Percentiles rank a stretch among this genome's conserved stretches.
These are phyloP conservation scores for Petunia secreta DNA, from an alignment of 257 asterid genomes.

Conservation along the genomic window DNA sequence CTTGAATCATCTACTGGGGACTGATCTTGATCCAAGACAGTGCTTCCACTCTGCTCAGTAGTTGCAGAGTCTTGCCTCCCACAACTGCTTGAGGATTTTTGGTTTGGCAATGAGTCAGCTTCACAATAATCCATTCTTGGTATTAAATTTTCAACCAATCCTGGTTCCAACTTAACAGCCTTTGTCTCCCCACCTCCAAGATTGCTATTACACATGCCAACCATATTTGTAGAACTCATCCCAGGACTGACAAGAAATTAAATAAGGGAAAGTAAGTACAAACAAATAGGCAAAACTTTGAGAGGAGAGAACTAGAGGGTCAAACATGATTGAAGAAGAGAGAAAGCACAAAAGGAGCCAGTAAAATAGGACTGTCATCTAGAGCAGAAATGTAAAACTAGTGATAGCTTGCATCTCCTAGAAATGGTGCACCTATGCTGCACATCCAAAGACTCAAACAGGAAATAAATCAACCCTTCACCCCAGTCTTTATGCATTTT, in stretches of 20 bases:
- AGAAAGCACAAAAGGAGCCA: background rate
- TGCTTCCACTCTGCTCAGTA: constrained; percentile 43
- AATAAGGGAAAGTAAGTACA: constrained; percentile 35
- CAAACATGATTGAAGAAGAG: background rate
- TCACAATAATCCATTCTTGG: constrained; percentile 37
- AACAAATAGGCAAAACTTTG: background rate
- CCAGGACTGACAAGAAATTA: constrained; percentile 43
- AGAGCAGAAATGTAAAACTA: background rate
- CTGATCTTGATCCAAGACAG: constrained; percentile 43
- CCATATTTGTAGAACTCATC: constrained; percentile 42
- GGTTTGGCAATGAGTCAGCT: constrained; percentile 33
- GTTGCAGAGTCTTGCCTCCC: constrained; percentile 38
- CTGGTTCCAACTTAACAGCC: constrained; percentile 48
- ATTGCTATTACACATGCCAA: constrained; percentile 41
- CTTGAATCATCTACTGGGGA: constrained; percentile 57
- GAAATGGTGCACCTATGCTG: background rate
- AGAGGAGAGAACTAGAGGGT: constrained; percentile 13
- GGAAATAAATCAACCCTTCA: background rate
- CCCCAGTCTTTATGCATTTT: background rate
- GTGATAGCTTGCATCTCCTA: constrained; percentile 12
- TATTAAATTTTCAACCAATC: constrained; percentile 42
- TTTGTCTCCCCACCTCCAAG: constrained; percentile 49
- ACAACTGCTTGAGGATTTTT: constrained; percentile 34
- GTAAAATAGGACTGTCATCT: background rate
- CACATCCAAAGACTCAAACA: background rate